Base-by-base conservation (phyloP, 2,329 filamentous ascomycete genomes). In the Ophiostoma montium region DNA sequence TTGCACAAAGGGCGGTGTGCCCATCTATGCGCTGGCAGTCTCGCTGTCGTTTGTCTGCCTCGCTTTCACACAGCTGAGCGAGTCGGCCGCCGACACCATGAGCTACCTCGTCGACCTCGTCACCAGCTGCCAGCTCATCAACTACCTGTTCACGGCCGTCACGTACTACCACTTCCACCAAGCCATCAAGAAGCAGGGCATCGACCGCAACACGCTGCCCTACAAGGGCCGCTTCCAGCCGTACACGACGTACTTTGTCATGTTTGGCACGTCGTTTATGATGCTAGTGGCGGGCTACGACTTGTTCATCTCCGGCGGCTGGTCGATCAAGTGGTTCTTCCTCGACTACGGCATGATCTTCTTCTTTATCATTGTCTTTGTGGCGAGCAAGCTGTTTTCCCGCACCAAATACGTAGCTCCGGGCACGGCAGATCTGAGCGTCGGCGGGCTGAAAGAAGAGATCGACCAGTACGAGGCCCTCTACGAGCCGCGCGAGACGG, bases 151-250 rank as follows among this genome's bases (percentile, higher is more conserved):
- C 56, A 75, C 76, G 57, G 70, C 70, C 49, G 70, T 75, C 57
- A 78, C 75, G 2, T 81, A 75, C 61, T 65, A 78, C 50, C 68
- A 69, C 30, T 82, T 79, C 60, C 71, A 73, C 59, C 71, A 71
- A 46, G 76, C 77, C 1, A 67, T 74, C 21, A 61, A 70, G 3
- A 70, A 65, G 1, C 76, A 80, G 54, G 72, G 74, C 6, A 61
- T 80, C 15, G 65, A 71, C 48, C 67, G 75, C 12, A 63, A 70
- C 43, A 67, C 65, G 1, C 61, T 82, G 12, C 75, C 76, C 1
- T 79, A 79, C 64, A 70, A 67, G 44, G 73, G 74, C 3, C 67
- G 69, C 36, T 66, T 50, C 53, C 51, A 52, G 50, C 53, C 53
- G 2, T 54, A 53, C 35, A 49, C 55, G 15, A 50, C 57, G 5